A percentile compares a stretch with the other conserved stretches of the same genome.
phyloP scores from a whole-genome alignment of 2,329 filamentous ascomycete genomes.

The Allantophomopsis cytisporea region DNA sequence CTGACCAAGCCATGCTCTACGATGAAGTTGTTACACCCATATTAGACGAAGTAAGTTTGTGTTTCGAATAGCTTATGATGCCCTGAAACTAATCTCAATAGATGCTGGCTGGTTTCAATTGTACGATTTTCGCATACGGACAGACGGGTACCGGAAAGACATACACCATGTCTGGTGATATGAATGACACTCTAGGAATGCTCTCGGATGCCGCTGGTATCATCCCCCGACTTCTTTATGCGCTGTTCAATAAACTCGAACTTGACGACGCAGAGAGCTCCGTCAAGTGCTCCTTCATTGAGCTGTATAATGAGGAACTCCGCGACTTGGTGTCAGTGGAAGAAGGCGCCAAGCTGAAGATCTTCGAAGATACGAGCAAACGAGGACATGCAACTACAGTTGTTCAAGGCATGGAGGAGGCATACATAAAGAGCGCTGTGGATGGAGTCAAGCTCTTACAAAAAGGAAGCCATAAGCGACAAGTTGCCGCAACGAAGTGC shows the following conservation, averaged over 20 bases:
- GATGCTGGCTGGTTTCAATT: conserved; percentile 93
- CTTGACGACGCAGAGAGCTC: conserved; percentile 67
- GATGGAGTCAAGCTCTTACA: conserved; percentile 84
- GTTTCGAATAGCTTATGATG: not conserved
- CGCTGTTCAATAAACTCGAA: conserved; percentile 76
- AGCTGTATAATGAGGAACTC: conserved; percentile 95
- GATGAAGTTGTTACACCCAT: conserved; percentile 93
- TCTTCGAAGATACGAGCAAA: conserved; percentile 81
- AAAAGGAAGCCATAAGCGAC: conserved; percentile 79
- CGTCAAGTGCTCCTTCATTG: conserved; percentile 97
- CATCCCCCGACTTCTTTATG: conserved; percentile 79
- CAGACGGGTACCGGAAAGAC: conserved; percentile 98
- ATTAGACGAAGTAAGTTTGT: conserved; percentile 64
- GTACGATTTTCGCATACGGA: conserved; percentile 96
- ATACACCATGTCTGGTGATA: conserved; percentile 98
- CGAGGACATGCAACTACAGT: conserved; percentile 76
- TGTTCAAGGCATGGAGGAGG: conserved; percentile 96
- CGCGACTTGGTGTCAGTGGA: conserved; percentile 77
- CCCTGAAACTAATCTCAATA: conserved; percentile 21
- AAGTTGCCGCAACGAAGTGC: conserved; percentile 99
- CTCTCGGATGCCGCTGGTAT: conserved; percentile 89
- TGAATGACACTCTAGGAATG: conserved; percentile 74
- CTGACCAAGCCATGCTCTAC: conserved; percentile 87
- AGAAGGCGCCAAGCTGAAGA: conserved; percentile 78
- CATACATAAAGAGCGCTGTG: conserved; percentile 72